Conservation (phyloP, 306 rosid species). For the Mimosa pudica region DNA sequence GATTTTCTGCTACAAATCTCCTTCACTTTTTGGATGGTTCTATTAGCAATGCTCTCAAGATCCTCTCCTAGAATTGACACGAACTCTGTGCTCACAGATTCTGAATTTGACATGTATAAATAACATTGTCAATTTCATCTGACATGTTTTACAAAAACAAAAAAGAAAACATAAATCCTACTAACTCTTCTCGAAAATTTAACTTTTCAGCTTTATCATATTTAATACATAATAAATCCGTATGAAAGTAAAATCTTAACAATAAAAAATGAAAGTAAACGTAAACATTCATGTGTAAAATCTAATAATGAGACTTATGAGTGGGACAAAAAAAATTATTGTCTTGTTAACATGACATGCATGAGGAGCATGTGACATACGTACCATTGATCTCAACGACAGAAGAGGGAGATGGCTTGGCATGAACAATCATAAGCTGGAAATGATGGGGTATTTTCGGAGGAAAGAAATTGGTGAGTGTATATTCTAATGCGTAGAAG, state of each 20-base stretch:
- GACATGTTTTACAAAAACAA: too few species aligned
- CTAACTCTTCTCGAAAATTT: too few species aligned
- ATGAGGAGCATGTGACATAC: too few species aligned
- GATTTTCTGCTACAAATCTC: slow-evolving; percentile 15
- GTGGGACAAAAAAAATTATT: too few species aligned
- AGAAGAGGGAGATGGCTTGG: slow-evolving; percentile 23
- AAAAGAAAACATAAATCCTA: too few species aligned
- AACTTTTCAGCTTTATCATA: too few species aligned
- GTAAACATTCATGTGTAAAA: too few species aligned
- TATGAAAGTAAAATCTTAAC: too few species aligned
- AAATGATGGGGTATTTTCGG: not conserved
- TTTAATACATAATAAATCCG: too few species aligned
- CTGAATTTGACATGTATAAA: not conserved
- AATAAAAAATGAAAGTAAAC: too few species aligned
- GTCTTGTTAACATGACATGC: too few species aligned
- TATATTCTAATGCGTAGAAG: slow-evolving; percentile 18
- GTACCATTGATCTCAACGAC: not conserved
- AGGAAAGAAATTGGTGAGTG: slow-evolving; percentile 16
- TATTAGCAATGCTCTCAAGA: not conserved
- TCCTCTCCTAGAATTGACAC: not conserved
- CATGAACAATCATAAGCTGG: slow-evolving; percentile 1
- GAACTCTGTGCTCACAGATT: not conserved
- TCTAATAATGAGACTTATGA: too few species aligned
- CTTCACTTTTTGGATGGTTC: slow-evolving; percentile 8
- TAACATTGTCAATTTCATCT: not conserved